Evolutionary conservation across 1,284 basidiomycete species (phyloP).

Genomic region (Vanrija humicola): DNA sequence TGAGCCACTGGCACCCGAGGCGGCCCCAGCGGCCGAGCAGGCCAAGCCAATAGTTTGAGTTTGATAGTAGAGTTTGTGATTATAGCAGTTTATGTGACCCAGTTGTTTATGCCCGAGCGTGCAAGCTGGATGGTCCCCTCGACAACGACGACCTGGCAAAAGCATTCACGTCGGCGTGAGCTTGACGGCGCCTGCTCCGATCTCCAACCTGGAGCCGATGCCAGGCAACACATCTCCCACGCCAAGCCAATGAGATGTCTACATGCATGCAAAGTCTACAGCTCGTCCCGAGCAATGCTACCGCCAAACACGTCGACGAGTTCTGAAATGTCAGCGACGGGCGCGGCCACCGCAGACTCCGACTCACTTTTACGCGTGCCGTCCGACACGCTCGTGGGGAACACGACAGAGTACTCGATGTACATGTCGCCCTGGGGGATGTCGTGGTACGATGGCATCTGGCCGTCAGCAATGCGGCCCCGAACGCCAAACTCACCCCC

Average conservation of each 20-base stretch:
- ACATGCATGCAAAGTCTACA: slow-evolving; percentile 1
- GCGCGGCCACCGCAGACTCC: background rate
- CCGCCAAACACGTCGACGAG: slow-evolving; percentile 11
- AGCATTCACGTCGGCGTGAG: too few relatives aligned
- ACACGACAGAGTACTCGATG: slow-evolving; percentile 83
- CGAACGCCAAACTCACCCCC: slow-evolving; percentile 52
- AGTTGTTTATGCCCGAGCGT: too few relatives aligned
- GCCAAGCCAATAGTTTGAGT: too few relatives aligned
- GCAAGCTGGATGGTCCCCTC: too few relatives aligned
- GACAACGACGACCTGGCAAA: too few relatives aligned
- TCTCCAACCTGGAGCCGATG: too few relatives aligned
- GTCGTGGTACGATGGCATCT: slow-evolving; percentile 69
- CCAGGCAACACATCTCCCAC: too few relatives aligned
- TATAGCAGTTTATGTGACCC: too few relatives aligned
- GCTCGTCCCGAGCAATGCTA: slow-evolving; percentile 5
- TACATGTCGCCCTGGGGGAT: slow-evolving; percentile 73
- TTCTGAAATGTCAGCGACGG: slow-evolving; percentile 1
- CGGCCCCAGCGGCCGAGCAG: too few relatives aligned
- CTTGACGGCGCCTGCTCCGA: too few relatives aligned
- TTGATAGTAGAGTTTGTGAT: too few relatives aligned
- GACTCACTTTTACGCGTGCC: slow-evolving; percentile 63
- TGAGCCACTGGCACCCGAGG: too few relatives aligned
- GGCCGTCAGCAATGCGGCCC: background rate
- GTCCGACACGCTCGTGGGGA: slow-evolving; percentile 66
- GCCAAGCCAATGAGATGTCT: background rate